Evolutionary conservation across 2,329 filamentous ascomycete species (phyloP), one percentile per base, ranked within the genome.

Genomic region (Phialocephala sp.): DNA sequence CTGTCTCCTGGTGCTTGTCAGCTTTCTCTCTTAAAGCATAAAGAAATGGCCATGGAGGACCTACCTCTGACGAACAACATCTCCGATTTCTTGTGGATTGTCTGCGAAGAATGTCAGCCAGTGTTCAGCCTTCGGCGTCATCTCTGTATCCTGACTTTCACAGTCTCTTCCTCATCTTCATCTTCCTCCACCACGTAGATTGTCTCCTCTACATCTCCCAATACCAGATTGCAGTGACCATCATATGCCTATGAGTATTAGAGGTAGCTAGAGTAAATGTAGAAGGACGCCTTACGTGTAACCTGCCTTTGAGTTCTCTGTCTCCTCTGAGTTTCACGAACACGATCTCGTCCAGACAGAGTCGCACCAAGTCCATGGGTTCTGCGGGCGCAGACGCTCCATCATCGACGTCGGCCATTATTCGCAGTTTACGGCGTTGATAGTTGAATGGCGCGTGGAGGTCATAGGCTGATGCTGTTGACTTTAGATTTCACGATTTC

Each of bases 11-110:
- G 52, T 14, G 5, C 24, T 4, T 15, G n/a, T 54, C 15, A 54
- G 50, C 50, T 18, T 15, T 8, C 18, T 24, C 24, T 18, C 15
- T 27, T 4, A 4, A 11, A 27, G 15, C 12, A 18, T 14, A 35
- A 8, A 27, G 2, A 6, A 50, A 20, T 20, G 11, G 22, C 6
- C 12, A 18, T 32, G 3, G n/a, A 36, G 24, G 52, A 79, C 85
- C 69, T 81, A 94, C 94, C 94, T 91, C 95, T 85, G 65, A 99
- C 94, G 78, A 99, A 99, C 22, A 99, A 82, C 95, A 99, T 99
- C 78, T 98, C 95, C 52, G 93, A 96, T 79, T 97, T 96, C 81
- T 97, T 97, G 82, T 94, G 97, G 69, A 95, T 88, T 15, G 94
- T 97, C 91, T 97, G 69, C 36, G 22, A 18, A 18, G 12, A 55